phyloP scores from a whole-genome alignment of 208 protist species.

The Tritrichomonas musculus region DNA sequence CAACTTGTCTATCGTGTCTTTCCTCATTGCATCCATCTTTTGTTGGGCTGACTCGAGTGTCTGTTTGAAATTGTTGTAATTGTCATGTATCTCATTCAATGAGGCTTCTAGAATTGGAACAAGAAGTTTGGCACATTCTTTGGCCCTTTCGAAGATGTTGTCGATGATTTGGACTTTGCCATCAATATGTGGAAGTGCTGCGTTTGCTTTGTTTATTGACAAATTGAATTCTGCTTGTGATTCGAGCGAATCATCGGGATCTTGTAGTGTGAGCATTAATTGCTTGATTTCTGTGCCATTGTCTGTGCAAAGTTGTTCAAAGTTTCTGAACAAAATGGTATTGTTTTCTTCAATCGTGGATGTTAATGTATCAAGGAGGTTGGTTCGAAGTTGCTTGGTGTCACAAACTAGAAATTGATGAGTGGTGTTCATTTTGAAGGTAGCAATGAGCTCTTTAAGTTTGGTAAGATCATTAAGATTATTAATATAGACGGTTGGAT shows the following conservation, averaged over 20 bases:
- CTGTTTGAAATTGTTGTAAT: not conserved
- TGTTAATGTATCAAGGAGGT: not conserved
- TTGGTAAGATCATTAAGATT: not conserved
- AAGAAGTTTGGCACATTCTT: not conserved
- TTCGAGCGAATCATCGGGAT: not conserved
- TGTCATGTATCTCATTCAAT: not conserved
- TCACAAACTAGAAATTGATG: not conserved
- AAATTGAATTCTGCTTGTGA: not conserved
- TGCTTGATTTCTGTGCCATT: not conserved
- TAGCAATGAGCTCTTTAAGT: not conserved
- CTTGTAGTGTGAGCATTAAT: not conserved
- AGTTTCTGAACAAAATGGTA: slow-evolving; percentile 1
- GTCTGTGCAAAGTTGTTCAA: not conserved
- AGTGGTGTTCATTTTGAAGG: not conserved
- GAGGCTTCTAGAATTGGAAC: not conserved
- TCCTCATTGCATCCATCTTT: not conserved
- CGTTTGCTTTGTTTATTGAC: not conserved
- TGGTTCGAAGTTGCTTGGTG: not conserved
- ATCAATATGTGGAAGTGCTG: not conserved
- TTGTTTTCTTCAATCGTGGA: not conserved
- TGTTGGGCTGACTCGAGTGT: not conserved
- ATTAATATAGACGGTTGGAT: not conserved
- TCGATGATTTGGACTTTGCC: not conserved
- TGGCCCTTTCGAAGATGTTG: not conserved
- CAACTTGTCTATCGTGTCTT: not conserved